phyloP scores from a whole-genome alignment of 371 early-diverging fungal genomes.

The Saksenaea oblongispora region DNA sequence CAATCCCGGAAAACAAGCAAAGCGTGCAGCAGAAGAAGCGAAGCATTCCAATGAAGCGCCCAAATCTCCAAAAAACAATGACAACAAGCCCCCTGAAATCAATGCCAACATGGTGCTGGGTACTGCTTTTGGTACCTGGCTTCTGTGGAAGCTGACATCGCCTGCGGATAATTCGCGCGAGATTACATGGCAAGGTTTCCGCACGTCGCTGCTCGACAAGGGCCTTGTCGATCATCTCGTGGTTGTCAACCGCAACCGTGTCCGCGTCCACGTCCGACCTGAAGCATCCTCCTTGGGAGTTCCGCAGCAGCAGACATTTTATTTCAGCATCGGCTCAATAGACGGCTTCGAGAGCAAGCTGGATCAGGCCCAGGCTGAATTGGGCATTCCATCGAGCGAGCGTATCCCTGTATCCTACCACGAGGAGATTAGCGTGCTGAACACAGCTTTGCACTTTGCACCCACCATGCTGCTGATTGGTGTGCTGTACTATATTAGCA shows the following conservation, averaged over 20 bases:
- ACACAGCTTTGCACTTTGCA: slow-evolving; percentile 83
- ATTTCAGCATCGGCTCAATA: slow-evolving; percentile 94
- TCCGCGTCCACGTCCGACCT: slow-evolving; percentile 77
- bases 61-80: slow-evolving; percentile 12
- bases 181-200: slow-evolving; percentile 94
- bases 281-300: slow-evolving; percentile 62
- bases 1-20: slow-evolving; percentile 8
- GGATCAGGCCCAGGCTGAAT: slow-evolving; percentile 88
- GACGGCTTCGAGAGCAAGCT: slow-evolving; percentile 93
- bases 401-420: slow-evolving; percentile 89
- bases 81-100: slow-evolving; percentile 21
- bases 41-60: slow-evolving; percentile 8
- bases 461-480: slow-evolving; percentile 93
- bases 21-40: slow-evolving; percentile 14
- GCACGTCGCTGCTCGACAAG: slow-evolving; percentile 83
- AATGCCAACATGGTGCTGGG: slow-evolving; percentile 54
- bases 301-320: slow-evolving; percentile 39
- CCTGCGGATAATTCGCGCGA: slow-evolving; percentile 58
- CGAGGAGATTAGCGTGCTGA: slow-evolving; percentile 72
- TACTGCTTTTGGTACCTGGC: slow-evolving; percentile 50
- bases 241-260: slow-evolving; percentile 84
- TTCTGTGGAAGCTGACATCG: slow-evolving; percentile 54
- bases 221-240: slow-evolving; percentile 89
- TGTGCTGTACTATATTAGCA: slow-evolving; percentile 82
- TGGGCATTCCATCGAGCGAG: slow-evolving; percentile 86